Percentiles rank a stretch among this genome's conserved stretches.
phyloP scores from a whole-genome alignment of 78 protist genomes.

The Dictyostelium brefeldianum region DNA sequence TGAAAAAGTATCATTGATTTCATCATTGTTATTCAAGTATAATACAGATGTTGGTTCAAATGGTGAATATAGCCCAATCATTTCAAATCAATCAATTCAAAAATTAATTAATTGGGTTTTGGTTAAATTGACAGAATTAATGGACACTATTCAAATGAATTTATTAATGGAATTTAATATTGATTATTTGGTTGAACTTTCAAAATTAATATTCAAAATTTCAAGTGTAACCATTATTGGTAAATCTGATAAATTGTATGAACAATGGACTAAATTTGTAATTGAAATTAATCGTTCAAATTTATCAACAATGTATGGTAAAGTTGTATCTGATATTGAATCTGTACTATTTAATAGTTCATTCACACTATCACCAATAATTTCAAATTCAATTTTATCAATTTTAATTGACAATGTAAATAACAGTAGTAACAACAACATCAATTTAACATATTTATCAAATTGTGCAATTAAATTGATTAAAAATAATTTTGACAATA shows the following conservation, averaged over 20 bases:
- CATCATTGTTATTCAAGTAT: not conserved
- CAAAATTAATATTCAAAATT: not conserved
- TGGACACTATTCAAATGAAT: not conserved
- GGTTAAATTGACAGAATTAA: not conserved
- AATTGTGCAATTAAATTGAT: not conserved
- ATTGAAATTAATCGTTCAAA: constrained; percentile 6
- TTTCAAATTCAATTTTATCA: not conserved
- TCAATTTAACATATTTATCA: not conserved
- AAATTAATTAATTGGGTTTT: not conserved
- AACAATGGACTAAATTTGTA: not conserved
- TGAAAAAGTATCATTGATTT: not conserved
- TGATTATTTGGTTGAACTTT: constrained; percentile 9
- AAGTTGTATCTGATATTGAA: not conserved
- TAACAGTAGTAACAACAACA: not conserved
- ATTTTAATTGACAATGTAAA: not conserved
- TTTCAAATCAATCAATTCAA: not conserved
- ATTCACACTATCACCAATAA: not conserved
- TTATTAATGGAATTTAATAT: not conserved
- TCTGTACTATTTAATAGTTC: not conserved
- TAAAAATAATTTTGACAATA: not conserved
- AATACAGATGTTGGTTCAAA: too few relatives aligned
- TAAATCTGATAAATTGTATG: not conserved
- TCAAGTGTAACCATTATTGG: not conserved
- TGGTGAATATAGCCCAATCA: not conserved
- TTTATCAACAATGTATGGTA: not conserved